Evolutionary conservation across 2,329 filamentous ascomycete genomes (phyloP), one percentile per base, ranked within the genome.

Genomic region (Aschersonia sp.): DNA sequence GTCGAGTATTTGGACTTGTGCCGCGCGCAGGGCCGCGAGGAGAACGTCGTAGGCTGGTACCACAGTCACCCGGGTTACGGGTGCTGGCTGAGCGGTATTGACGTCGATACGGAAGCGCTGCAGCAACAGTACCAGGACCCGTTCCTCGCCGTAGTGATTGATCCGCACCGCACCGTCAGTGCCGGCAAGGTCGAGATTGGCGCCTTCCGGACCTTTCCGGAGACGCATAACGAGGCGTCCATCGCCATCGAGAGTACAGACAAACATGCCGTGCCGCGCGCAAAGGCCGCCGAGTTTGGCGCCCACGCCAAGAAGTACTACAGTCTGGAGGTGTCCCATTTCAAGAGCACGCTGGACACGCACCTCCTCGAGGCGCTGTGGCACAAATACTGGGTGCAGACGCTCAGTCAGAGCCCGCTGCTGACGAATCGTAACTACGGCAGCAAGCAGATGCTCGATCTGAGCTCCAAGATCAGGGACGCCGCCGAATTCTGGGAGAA

Each of bases 351-450:
- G 0, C 81, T 98, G 31, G 92, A 98, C 66, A 77, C 82, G 2
- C 84, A 89, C 57, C 74, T 98, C 30, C 73, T 98, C 4, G 87
- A 94, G 59, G 76, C 88, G 46, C 73, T 98, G 31, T 97, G 92
- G 92, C 95, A 96, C 71, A 97, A 97, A 66, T 98, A 98, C 72
- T 95, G 89, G 92, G 89, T 96, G 35, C 86, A 94, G 60, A 98
- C 92, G 5, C 77, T 98, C 28, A 94, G 88, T 32, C 87, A 94
- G 57, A 92, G 82, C 56, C 89, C 91, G 29, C 75, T 96, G 4
- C 82, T 94, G 57, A 89, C 87, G 48, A 97, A 95, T 60, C 85
- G 89, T 53, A 91, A 96, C 56, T 98, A 89, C 61, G 84, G 83
- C 47, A 94, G 84, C 58, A 92, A 89, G 65, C 89, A 96, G 65